phyloP scores from a whole-genome alignment of 352 stramenopile genomes.

The Elongisporangium senticosum region DNA sequence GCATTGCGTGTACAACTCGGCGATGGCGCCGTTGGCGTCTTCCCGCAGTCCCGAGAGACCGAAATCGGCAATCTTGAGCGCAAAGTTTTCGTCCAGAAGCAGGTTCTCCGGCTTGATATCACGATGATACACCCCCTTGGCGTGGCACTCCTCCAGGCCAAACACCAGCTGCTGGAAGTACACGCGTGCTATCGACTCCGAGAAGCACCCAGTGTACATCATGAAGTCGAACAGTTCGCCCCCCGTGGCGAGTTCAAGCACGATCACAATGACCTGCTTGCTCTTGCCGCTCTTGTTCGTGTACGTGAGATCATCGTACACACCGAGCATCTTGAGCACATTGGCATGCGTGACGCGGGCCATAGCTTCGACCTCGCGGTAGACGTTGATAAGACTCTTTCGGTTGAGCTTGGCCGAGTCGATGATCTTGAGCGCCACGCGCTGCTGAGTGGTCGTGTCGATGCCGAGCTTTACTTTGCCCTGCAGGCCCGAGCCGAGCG shows the following conservation, averaged over 20 bases:
- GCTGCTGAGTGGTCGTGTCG: conserved; percentile 67
- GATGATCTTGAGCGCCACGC: conserved; percentile 90
- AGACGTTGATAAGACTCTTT: conserved; percentile 80
- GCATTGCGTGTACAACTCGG: conserved; percentile 84
- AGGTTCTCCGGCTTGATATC: conserved; percentile 95
- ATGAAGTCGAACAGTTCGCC: conserved; percentile 92
- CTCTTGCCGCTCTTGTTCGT: conserved; percentile 63
- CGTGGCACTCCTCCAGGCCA: conserved; percentile 79
- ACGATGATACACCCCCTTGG: conserved; percentile 83
- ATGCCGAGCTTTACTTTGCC: conserved; percentile 88
- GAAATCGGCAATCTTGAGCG: conserved; percentile 94
- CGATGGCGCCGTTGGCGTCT: conserved; percentile 45
- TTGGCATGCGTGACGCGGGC: conserved; percentile 77
- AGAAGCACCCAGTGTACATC: conserved; percentile 90
- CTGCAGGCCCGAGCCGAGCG: conserved; percentile 72
- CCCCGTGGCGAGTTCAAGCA: conserved; percentile 82
- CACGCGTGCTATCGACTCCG: conserved; percentile 76
- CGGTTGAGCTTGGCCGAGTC: conserved; percentile 75
- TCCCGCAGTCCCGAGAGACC: conserved; percentile 89
- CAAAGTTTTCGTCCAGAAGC: conserved; percentile 77
- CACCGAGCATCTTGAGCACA: conserved; percentile 73
- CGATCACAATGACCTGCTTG: conserved; percentile 84
- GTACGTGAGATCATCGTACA: conserved; percentile 70
- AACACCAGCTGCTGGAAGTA: conserved; percentile 87
- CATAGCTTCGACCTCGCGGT: conserved; percentile 89